phyloP scores from a whole-genome alignment of 768 basidiomycete genomes.

The Hypholoma sublateritium region DNA sequence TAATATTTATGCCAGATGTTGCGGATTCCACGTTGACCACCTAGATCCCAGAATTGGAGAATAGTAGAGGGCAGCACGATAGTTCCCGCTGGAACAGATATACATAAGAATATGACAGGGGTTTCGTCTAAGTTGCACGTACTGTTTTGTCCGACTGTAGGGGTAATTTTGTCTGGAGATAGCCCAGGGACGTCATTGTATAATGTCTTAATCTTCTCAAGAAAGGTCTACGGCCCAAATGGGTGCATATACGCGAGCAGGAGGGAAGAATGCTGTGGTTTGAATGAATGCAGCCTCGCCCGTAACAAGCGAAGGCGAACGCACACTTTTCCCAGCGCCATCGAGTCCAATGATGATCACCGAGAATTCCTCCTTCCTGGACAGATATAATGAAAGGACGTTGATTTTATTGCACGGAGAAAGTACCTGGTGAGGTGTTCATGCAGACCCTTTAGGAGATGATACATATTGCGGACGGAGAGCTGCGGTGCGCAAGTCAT shows the following conservation, averaged over 20 bases:
- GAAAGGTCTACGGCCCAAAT: constrained; percentile 58
- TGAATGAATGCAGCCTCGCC: constrained; percentile 10
- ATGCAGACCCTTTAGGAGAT: constrained; percentile 89
- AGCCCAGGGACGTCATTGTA: constrained; percentile 87
- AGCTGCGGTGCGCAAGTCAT: constrained; percentile 4
- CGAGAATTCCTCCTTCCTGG: constrained; percentile 86
- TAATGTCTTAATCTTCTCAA: constrained; percentile 92
- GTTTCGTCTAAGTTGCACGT: constrained; percentile 25
- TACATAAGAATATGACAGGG: background rate
- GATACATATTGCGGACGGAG: constrained; percentile 70
- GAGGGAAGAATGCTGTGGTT: background rate
- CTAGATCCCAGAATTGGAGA: constrained; percentile 96
- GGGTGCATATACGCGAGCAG: background rate
- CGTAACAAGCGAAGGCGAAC: constrained; percentile 12
- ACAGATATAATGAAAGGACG: background rate
- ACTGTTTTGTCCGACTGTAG: constrained; percentile 99
- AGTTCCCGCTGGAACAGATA: constrained; percentile 68
- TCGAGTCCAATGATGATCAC: constrained; percentile 94
- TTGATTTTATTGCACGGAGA: background rate
- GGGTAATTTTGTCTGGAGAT: constrained; percentile 90
- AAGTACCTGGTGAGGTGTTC: constrained; percentile 80
- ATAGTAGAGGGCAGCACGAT: constrained; percentile 92
- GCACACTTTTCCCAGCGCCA: constrained; percentile 89
- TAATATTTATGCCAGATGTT: constrained; percentile 96
- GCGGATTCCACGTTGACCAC: constrained; percentile 91